Evolutionary conservation across 257 asterid genomes (phyloP).

Genomic region (Solanum tarijense): DNA sequence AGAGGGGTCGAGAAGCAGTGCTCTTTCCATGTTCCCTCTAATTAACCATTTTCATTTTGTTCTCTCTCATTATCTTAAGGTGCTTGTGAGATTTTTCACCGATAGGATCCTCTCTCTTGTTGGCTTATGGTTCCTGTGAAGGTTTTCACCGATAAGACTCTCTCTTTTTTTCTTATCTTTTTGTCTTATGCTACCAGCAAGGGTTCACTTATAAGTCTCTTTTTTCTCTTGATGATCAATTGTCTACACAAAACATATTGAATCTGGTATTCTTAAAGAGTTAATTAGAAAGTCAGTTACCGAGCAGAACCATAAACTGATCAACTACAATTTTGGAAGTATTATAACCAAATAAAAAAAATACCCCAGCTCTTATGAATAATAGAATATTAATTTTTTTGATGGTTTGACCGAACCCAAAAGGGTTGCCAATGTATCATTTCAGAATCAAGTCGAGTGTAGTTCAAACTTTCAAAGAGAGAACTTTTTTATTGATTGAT

Average conservation of each 20-base stretch:
- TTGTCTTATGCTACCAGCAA: too few relatives aligned
- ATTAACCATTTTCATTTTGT: neutral
- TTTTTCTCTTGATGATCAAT: too few relatives aligned
- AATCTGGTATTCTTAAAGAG: neutral
- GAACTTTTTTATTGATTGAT: neutral
- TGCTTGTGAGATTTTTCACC: neutral
- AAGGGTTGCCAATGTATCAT: neutral
- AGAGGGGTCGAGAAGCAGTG: neutral
- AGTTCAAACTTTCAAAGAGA: neutral
- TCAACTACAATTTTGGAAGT: neutral
- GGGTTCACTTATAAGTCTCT: too few relatives aligned
- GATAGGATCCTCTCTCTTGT: neutral
- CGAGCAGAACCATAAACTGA: neutral
- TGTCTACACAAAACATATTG: neutral
- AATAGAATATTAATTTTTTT: neutral
- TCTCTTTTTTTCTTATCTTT: too few relatives aligned
- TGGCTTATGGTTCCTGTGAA: neutral
- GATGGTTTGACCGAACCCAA: neutral
- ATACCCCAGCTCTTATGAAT: neutral
- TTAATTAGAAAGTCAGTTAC: neutral
- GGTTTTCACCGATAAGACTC: neutral
- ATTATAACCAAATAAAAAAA: neutral
- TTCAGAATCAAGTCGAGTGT: neutral
- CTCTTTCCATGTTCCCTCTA: neutral
- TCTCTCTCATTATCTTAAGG: neutral